A percentile compares a stretch with the other conserved stretches of the same genome.
phyloP scores from a whole-genome alignment of 805 yeast species.

The Grigorovia transvaalensis region DNA sequence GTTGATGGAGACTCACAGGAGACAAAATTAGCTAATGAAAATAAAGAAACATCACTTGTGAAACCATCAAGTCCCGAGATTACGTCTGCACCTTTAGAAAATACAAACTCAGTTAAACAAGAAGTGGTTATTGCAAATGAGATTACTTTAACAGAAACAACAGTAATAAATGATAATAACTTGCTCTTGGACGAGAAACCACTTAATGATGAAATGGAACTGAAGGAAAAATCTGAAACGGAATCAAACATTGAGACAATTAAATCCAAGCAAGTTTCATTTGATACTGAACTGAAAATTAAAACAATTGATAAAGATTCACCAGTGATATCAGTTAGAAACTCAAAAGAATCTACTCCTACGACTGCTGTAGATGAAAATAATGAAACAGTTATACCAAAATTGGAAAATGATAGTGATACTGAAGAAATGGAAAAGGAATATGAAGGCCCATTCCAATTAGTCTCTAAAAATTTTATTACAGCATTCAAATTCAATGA shows the following conservation, averaged over 20 bases:
- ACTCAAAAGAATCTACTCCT: conserved; percentile 6
- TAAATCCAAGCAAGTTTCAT: conserved; percentile 15
- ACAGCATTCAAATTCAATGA: conserved; percentile 15
- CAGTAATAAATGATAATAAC: too few relatives aligned
- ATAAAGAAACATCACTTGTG: too few relatives aligned
- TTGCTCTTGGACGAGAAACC: too few relatives aligned
- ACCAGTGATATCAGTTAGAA: conserved; percentile 5
- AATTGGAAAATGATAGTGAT: background rate
- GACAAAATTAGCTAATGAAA: too few relatives aligned
- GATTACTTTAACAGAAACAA: too few relatives aligned
- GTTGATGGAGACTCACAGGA: too few relatives aligned
- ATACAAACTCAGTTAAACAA: too few relatives aligned
- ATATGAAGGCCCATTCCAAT: conserved; percentile 62
- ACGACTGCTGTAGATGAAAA: background rate
- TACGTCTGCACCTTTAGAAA: too few relatives aligned
- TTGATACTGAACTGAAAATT: conserved; percentile 11
- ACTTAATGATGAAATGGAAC: too few relatives aligned
- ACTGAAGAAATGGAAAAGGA: conserved; percentile 9
- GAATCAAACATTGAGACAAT: background rate
- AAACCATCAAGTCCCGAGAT: too few relatives aligned
- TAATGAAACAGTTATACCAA: conserved; percentile 2
- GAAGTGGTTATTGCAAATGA: too few relatives aligned
- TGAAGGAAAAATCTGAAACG: background rate
- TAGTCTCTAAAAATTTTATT: conserved; percentile 44
- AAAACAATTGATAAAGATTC: conserved; percentile 9